Conservation (phyloP, 345 rosid species). For the Triadica sebifera region DNA sequence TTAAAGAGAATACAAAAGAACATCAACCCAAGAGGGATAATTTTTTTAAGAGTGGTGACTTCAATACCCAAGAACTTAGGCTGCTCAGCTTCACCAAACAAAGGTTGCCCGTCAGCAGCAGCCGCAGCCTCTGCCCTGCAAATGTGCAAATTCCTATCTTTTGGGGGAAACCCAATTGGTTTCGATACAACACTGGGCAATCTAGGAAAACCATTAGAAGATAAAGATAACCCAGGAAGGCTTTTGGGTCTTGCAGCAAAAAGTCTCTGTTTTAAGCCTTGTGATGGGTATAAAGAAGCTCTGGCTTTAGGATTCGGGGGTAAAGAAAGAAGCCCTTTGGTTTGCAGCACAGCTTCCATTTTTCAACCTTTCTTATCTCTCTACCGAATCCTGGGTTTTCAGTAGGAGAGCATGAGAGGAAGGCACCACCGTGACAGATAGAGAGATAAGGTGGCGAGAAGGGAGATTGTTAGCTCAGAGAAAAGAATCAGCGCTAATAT, state of each 20-base stretch:
- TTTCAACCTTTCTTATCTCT: slow-evolving; percentile 20
- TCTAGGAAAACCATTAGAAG: slow-evolving; percentile 47
- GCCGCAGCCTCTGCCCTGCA: slow-evolving; percentile 90
- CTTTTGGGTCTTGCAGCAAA: slow-evolving; percentile 49
- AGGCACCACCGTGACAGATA: slow-evolving; percentile 14
- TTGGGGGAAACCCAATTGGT: slow-evolving; percentile 40
- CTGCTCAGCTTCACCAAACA: slow-evolving; percentile 41
- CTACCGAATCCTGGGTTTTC: slow-evolving; percentile 16
- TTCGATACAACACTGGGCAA: slow-evolving; percentile 40
- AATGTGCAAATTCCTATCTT: slow-evolving; percentile 50
- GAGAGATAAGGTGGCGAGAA: slow-evolving; percentile 37
- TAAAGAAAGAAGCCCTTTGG: slow-evolving; percentile 73
- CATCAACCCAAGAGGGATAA: slow-evolving; percentile 89
- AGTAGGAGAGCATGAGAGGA: slow-evolving; percentile 23
- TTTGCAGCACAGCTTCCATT: slow-evolving; percentile 78
- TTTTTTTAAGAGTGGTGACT: slow-evolving; percentile 64
- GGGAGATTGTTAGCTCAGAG: slow-evolving; percentile 37
- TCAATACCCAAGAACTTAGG: slow-evolving; percentile 76
- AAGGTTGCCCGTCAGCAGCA: slow-evolving; percentile 53
- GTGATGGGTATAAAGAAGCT: slow-evolving; percentile 48
- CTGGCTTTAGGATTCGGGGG: slow-evolving; percentile 57
- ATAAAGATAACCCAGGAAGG: slow-evolving; percentile 53
- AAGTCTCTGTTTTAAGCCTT: slow-evolving; percentile 69
- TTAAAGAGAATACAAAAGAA: slow-evolving; percentile 94
- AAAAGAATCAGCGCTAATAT: background rate